Conservation (phyloP, 495 filamentous ascomycete genomes). For the Penicilliopsis zonata region DNA sequence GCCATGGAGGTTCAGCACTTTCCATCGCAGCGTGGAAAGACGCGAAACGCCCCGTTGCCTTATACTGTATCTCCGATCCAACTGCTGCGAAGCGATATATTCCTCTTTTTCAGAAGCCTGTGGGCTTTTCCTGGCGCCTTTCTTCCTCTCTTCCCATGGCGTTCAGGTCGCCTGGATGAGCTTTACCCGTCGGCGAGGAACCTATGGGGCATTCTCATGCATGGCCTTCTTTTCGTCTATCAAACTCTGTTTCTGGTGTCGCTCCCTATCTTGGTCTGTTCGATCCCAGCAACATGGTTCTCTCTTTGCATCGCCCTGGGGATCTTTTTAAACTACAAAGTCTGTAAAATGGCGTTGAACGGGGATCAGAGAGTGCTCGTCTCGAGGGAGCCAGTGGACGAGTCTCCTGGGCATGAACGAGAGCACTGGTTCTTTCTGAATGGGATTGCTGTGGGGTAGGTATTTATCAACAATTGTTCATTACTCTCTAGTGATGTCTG, state of each 20-base stretch:
- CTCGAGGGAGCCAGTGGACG: conserved; percentile 12
- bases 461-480: not conserved
- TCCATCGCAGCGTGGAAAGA: not conserved
- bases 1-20: not conserved
- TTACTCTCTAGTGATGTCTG: not conserved
- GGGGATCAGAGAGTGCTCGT: conserved; percentile 10
- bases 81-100: conserved; percentile 42
- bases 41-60: conserved; percentile 9
- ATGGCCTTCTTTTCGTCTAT: conserved; percentile 33
- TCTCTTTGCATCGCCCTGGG: conserved; percentile 21
- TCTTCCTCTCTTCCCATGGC: conserved; percentile 35
- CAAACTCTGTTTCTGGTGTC: conserved; percentile 24
- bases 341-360: conserved; percentile 39
- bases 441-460: conserved; percentile 23
- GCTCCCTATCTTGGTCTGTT: conserved; percentile 35
- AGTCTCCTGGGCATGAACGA: conserved; percentile 10
- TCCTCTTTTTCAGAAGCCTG: conserved; percentile 36
- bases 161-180: conserved; percentile 43
- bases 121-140: conserved; percentile 42
- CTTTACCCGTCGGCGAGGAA: conserved; percentile 40
- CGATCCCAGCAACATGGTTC: conserved; percentile 38
- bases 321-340: conserved; percentile 30
- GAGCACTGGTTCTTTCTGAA: conserved; percentile 31
- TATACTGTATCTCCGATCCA: conserved; percentile 50
- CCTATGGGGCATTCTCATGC: conserved; percentile 34